phyloP scores from a whole-genome alignment of 306 rosid species.

The Amphicarpaea edgeworthii region DNA sequence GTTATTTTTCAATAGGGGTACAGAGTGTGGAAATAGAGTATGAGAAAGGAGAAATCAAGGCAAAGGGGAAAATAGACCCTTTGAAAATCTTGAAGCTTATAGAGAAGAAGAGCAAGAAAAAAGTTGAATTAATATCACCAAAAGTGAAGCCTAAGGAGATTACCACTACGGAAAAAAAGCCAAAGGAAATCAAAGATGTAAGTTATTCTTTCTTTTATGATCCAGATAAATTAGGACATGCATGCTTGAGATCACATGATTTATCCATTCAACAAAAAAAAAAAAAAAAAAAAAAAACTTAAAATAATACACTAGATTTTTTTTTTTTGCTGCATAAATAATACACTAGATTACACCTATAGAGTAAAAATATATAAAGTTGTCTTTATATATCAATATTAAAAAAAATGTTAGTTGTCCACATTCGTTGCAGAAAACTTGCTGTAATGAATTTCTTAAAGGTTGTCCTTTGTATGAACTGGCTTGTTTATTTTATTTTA shows the following conservation, averaged over 20 bases:
- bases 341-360: too few species aligned
- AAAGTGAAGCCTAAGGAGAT: slow-evolving; percentile 62
- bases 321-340: too few species aligned
- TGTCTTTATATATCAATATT: neutral
- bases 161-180: slow-evolving; percentile 35
- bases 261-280: too few species aligned
- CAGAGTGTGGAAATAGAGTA: slow-evolving; percentile 67
- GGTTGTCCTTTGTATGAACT: neutral
- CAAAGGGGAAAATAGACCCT: slow-evolving; percentile 73
- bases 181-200: slow-evolving; percentile 67
- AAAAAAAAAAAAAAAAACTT: too few species aligned
- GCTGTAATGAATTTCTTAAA: neutral
- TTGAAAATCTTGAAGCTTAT: slow-evolving; percentile 60
- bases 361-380: neutral
- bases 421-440: neutral
- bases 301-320: too few species aligned
- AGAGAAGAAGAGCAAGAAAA: slow-evolving; percentile 65
- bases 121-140: slow-evolving; percentile 81
- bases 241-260: neutral
- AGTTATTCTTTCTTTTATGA: slow-evolving; percentile 23
- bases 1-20: slow-evolving; percentile 55
- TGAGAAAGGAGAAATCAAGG: slow-evolving; percentile 77
- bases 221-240: too few species aligned
- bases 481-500: neutral
- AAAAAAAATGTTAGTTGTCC: neutral